phyloP scores from a whole-genome alignment of 83 land plant genomes.

The Isoetes engelmannii region DNA sequence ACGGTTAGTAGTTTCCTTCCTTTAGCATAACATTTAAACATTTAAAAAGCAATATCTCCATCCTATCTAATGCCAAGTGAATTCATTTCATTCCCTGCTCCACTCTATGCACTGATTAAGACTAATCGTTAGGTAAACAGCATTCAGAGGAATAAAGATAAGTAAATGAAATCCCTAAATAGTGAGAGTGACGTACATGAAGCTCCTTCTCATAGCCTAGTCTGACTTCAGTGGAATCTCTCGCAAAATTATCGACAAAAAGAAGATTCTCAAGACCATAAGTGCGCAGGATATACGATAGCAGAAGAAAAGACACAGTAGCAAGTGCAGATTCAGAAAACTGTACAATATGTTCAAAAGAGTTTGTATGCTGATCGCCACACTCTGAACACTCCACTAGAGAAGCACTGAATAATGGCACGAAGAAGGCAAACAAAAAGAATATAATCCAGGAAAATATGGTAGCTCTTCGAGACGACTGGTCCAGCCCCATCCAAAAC shows the following conservation, averaged over 20 bases:
- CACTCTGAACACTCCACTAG: constrained; percentile 47
- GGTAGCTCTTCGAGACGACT: constrained; percentile 35
- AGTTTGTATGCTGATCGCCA: constrained; percentile 35
- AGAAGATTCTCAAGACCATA: constrained; percentile 64
- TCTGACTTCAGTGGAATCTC: constrained; percentile 54
- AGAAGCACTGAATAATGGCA: constrained; percentile 55
- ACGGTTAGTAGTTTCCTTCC: no score
- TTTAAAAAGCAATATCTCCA: no score
- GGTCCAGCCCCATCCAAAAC: constrained; percentile 76
- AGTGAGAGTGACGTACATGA: constrained; percentile 25
- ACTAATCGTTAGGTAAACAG: no score
- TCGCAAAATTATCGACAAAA: constrained; percentile 63
- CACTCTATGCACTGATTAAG: no score
- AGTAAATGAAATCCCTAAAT: no score
- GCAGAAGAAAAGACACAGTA: constrained; percentile 50
- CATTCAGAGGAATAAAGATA: no score
- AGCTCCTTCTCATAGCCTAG: constrained; percentile 52
- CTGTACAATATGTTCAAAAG: constrained; percentile 63
- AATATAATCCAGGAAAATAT: constrained; percentile 63
- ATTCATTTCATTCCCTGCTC: no score
- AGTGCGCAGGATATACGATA: constrained; percentile 44
- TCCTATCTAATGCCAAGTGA: no score
- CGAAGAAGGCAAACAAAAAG: constrained; percentile 42
- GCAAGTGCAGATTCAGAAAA: constrained; percentile 55
- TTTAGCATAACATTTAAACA: no score